Evolutionary conservation across 768 basidiomycete species (phyloP), one percentile per base, ranked within the genome.

Genomic region (Gymnopilus junonius): DNA sequence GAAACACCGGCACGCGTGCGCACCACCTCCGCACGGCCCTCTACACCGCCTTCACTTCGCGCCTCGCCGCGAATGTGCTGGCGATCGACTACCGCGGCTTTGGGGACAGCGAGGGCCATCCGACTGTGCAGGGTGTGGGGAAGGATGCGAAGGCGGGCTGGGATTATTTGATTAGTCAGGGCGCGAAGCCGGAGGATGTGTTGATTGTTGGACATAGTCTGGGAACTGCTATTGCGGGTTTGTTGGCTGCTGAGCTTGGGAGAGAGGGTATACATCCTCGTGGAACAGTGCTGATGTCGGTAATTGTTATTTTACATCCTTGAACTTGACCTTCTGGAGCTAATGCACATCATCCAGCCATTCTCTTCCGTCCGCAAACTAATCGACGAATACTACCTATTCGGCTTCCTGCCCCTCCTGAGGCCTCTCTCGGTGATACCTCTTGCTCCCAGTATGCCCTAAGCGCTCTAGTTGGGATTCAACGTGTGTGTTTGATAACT

Each of bases 1-100:
- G 91, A 2, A 91, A 91, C 65, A 90, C 87, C 0, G 90, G 80
- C 1, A 88, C 87, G 1, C 81, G 91, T 8, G 87, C 87, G 0
- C 75, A 80, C 1, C 71, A 75, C 1, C 76, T 81, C 45, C 85
- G 91, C 25, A 82, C 88, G 1, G 75, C 77, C 1, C 70, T 85
- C 7, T 89, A 88, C 70, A 76, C 74, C 0, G 74, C 76, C 0
- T 79, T 85, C 61, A 82, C 88, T 0, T 79, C 82, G 6, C 81
- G 84, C 0, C 73, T 88, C 29, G 74, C 75, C 32, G 82, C 80
- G 15, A 91, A 92, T 70, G 81, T 92, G 23, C 73, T 93, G 23
- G 84, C 83, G 0, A 79, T 88, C 21, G 92, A 94, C 73, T 94
- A 94, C 71, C 81, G 91, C 53, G 91, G 91, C 1, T 94, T 88